phyloP scores from a whole-genome alignment of 1,284 basidiomycete species.

The Papiliotrema fonsecae region DNA sequence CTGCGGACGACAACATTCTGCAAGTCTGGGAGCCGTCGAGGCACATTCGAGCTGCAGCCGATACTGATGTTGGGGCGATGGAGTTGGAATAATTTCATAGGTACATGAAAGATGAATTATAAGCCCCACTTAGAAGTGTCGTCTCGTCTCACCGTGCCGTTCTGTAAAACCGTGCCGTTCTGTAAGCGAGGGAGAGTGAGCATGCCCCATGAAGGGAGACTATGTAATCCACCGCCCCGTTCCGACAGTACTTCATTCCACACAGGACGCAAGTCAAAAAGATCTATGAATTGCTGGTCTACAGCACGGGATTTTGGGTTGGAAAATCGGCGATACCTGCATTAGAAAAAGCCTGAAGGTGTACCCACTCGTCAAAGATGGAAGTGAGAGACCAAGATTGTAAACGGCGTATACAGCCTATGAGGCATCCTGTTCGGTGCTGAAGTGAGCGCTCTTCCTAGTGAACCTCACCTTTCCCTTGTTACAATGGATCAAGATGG shows the following conservation, averaged over 20 bases:
- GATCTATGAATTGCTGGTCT: constrained; percentile 56
- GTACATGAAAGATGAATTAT: no score
- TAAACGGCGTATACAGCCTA: constrained; percentile 54
- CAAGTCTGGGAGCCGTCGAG: constrained; percentile 49
- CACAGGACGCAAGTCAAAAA: constrained; percentile 44
- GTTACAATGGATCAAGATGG: constrained; percentile 57
- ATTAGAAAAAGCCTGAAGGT: background rate
- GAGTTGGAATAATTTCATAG: constrained; percentile 48
- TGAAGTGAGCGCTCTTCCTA: no score
- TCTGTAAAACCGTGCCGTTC: constrained; percentile 2
- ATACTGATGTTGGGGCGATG: constrained; percentile 41
- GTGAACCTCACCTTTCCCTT: constrained; percentile 52
- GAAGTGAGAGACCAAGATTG: constrained; percentile 54
- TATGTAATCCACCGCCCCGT: constrained; percentile 24
- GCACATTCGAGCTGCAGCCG: constrained; percentile 48
- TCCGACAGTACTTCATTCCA: constrained; percentile 33
- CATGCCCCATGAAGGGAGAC: constrained; percentile 40
- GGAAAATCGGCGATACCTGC: constrained; percentile 51
- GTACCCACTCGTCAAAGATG: constrained; percentile 53
- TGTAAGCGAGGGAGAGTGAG: constrained; percentile 24
- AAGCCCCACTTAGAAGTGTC: constrained; percentile 9
- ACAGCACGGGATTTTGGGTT: constrained; percentile 53
- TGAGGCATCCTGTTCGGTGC: constrained; percentile 56
- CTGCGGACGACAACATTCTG: constrained; percentile 53
- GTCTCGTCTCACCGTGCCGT: constrained; percentile 1